phyloP scores from a whole-genome alignment of 2,329 filamentous ascomycete genomes.

The Apiospora sp. region DNA sequence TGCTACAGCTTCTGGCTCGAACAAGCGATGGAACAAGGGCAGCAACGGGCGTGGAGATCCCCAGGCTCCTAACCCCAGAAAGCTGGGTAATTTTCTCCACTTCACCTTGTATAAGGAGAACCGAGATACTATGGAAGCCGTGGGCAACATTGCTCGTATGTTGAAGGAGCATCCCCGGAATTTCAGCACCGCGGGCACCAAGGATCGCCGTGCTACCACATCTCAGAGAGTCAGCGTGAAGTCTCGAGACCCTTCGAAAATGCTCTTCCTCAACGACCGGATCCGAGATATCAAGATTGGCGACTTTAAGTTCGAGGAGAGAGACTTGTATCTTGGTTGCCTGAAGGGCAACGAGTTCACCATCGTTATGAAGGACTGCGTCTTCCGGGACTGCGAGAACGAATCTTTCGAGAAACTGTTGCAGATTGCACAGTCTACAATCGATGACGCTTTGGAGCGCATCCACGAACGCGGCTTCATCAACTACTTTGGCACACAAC shows the following conservation, averaged over 20 bases:
- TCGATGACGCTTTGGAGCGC: constrained; percentile 68
- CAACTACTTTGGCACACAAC: constrained; percentile 98
- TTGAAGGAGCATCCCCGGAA: constrained; percentile 78
- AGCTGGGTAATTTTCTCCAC: constrained; percentile 80
- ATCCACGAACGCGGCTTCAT: constrained; percentile 83
- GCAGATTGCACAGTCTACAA: constrained; percentile 54
- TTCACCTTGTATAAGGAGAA: constrained; percentile 97
- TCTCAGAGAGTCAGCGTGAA: constrained; percentile 79
- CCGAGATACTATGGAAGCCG: constrained; percentile 92
- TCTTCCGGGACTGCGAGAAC: constrained; percentile 58
- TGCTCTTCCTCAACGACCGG: constrained; percentile 70
- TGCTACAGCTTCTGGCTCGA: constrained; percentile 52
- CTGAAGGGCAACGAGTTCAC: constrained; percentile 90
- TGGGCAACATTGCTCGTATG: constrained; percentile 77
- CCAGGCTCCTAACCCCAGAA: constrained; percentile 36
- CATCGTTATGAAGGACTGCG: constrained; percentile 88
- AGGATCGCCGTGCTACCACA: constrained; percentile 87
- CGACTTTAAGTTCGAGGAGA: constrained; percentile 79
- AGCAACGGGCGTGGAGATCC: constrained; percentile 36
- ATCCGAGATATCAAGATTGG: constrained; percentile 72
- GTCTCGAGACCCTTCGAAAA: constrained; percentile 59
- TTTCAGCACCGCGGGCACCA: constrained; percentile 83
- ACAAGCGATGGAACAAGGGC: constrained; percentile 39
- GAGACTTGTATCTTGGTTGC: constrained; percentile 82
- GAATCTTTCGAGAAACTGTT: constrained; percentile 57